phyloP scores from a whole-genome alignment of 768 basidiomycete genomes.

The Multifurca ochricompacta region DNA sequence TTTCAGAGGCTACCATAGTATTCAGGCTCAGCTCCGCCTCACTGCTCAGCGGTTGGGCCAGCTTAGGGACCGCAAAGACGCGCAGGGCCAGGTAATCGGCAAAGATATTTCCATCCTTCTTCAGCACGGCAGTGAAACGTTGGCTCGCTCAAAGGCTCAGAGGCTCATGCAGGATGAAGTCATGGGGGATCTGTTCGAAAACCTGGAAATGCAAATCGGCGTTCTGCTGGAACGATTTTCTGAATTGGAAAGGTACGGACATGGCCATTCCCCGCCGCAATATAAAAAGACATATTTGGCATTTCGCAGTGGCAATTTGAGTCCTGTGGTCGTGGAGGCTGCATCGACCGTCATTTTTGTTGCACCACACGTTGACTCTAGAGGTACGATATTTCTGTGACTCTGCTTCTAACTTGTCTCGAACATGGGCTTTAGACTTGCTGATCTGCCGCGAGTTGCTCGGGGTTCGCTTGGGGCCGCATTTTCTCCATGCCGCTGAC shows the following conservation, averaged over 20 bases:
- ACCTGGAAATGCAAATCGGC: conserved; percentile 60
- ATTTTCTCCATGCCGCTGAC: conserved; percentile 47
- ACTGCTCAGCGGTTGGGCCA: conserved; percentile 62
- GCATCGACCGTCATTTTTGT: conserved; percentile 61
- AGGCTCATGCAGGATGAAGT: conserved; percentile 56
- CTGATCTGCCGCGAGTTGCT: conserved; percentile 46
- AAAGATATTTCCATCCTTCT: conserved; percentile 63
- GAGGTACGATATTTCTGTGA: conserved; percentile 36
- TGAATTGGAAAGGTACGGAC: conserved; percentile 47
- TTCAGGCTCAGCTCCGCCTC: conserved; percentile 53
- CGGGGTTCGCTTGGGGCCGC: conserved; percentile 45
- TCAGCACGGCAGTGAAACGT: conserved; percentile 47
- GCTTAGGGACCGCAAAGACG: conserved; percentile 61
- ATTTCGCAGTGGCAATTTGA: conserved; percentile 33
- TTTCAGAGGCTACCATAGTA: conserved; percentile 10
- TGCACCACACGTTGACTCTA: conserved; percentile 45
- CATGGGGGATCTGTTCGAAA: conserved; percentile 53
- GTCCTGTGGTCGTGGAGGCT: conserved; percentile 54
- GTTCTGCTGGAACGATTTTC: conserved; percentile 48
- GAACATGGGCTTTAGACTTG: conserved; percentile 40
- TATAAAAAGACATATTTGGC: background rate
- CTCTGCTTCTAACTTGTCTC: background rate
- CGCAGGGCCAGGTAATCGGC: conserved; percentile 52
- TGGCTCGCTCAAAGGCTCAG: conserved; percentile 69
- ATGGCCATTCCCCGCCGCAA: background rate